These are phyloP conservation scores for Xerocomellus chrysenteron DNA, from an alignment of 768 basidiomycete species.

Conservation along the genomic window DNA sequence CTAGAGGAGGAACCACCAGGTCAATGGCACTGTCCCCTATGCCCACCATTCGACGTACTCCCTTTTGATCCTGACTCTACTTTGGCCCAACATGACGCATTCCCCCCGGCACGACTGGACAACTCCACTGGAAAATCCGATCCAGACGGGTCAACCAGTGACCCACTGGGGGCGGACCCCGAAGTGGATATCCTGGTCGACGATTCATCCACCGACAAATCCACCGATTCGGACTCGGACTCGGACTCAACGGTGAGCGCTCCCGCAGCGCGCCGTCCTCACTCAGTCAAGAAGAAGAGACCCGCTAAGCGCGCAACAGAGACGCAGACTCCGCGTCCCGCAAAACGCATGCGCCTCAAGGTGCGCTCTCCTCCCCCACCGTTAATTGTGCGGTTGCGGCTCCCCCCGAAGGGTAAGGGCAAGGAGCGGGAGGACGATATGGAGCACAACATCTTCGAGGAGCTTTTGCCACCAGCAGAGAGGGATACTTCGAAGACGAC, in stretches of 20 bases:
- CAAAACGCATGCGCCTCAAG: constrained; percentile 50
- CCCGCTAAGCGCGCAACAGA: constrained; percentile 25
- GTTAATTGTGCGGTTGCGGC: constrained; percentile 50
- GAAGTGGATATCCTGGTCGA: constrained; percentile 38
- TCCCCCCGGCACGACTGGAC: constrained; percentile 35
- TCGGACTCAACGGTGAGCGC: constrained; percentile 24
- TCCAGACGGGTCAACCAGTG: constrained; percentile 33
- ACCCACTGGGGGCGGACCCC: constrained; percentile 18
- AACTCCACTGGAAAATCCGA: constrained; percentile 19
- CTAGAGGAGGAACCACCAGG: constrained; percentile 71
- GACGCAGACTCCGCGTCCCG: constrained; percentile 28
- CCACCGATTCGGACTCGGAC: constrained; percentile 33
- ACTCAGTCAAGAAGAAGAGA: constrained; percentile 31
- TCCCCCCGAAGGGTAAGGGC: constrained; percentile 63
- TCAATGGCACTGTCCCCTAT: constrained; percentile 73
- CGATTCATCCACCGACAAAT: constrained; percentile 34
- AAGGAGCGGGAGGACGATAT: constrained; percentile 69
- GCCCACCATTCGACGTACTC: constrained; percentile 38
- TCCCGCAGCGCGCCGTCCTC: constrained; percentile 11
- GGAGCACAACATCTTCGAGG: constrained; percentile 73
- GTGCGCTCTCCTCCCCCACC: constrained; percentile 36
- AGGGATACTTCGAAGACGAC: constrained; percentile 71
- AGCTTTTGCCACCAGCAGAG: constrained; percentile 65
- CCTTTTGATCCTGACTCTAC: constrained; percentile 3
- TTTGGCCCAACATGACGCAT: constrained; percentile 38